Evolutionary conservation across 129 eudicot genomes (phyloP), one percentile per base, ranked within the genome.

Genomic region (Helianthus tuberosus): DNA sequence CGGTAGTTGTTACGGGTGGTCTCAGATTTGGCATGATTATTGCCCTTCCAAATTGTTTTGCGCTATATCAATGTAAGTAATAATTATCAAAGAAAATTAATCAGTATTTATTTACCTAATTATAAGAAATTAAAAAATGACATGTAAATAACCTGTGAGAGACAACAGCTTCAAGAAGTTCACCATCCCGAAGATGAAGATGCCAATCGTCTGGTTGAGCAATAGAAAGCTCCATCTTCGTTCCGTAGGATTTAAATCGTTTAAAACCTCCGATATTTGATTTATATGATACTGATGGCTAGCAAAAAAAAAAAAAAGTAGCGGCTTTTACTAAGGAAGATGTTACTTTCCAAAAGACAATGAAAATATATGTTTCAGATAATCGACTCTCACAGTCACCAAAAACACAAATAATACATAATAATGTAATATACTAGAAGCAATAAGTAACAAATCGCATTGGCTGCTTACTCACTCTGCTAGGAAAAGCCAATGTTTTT

Each of bases 181-280:
- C 94, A 65, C 96, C 96, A 61, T 95, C 99, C 69, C 99, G 99
- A 67, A 95, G 96, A 87, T 91, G 99, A 82, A 95, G 99, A 84
- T 95, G 99, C 96, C 99, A 95, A 81, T 95, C 99, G 77, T 95
- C 99, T 25, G 99, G 99, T 69, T 79, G 97, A 50, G 95, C 82
- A 64, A 95, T 82, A 62, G 95, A 79, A 71, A 95, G 87, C 75
- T 87, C 90, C 99, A 91, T 95, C 80, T 68, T 86, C 6, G 66
- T 75, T 57, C 79, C 59, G 73, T 38, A 14, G 59, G 60, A 6
- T 59, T 82, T 84, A 75, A 53, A 65, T 67, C 62, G 70, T 44
- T 68, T 84, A 27, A 14, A 72, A 79, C 53, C 43, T 84, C 79
- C 57, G 25, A 57, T 7, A 11, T 69, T 77, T 53, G 79, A 55